phyloP scores from a whole-genome alignment of 1,139 yeast species.

The Suzukiozyma palmioleophila region DNA sequence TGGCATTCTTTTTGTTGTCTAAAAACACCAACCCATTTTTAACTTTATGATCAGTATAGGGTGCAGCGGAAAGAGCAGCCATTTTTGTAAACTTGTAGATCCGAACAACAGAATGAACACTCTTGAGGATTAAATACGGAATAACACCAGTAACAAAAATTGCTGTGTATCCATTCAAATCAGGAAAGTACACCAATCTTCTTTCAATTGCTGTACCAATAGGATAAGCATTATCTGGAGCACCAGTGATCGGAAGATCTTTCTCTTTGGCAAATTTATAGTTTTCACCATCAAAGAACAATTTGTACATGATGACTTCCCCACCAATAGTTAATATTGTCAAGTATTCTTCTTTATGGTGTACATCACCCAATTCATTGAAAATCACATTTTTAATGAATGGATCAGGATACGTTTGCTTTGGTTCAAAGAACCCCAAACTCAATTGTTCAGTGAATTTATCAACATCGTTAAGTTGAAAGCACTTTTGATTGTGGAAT shows the following conservation, averaged over 20 bases:
- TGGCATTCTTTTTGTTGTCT: conserved; percentile 67
- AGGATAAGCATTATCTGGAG: conserved; percentile 72
- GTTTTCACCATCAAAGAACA: conserved; percentile 49
- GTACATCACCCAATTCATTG: conserved; percentile 61
- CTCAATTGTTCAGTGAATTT: conserved; percentile 51
- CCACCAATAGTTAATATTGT: conserved; percentile 76
- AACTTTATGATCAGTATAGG: conserved; percentile 36
- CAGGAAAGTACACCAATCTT: conserved; percentile 56
- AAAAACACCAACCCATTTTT: conserved; percentile 64
- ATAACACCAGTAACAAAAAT: conserved; percentile 73
- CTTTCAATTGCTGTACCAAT: conserved; percentile 68
- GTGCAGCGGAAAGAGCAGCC: conserved; percentile 60
- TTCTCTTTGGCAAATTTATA: conserved; percentile 47
- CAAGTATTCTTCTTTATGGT: conserved; percentile 52
- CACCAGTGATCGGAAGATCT: conserved; percentile 56
- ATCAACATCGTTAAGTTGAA: conserved; percentile 57
- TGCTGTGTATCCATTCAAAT: conserved; percentile 55
- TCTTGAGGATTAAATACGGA: conserved; percentile 66
- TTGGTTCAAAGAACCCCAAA: conserved; percentile 54
- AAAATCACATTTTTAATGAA: conserved; percentile 67
- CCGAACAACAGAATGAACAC: conserved; percentile 60
- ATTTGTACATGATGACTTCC: conserved; percentile 64
- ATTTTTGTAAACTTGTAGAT: conserved; percentile 64
- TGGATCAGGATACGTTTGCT: conserved; percentile 67
- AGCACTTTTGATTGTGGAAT: conserved; percentile 63